Conservation (phyloP, 2,329 filamentous ascomycete genomes). For the Talaromyces sp. region DNA sequence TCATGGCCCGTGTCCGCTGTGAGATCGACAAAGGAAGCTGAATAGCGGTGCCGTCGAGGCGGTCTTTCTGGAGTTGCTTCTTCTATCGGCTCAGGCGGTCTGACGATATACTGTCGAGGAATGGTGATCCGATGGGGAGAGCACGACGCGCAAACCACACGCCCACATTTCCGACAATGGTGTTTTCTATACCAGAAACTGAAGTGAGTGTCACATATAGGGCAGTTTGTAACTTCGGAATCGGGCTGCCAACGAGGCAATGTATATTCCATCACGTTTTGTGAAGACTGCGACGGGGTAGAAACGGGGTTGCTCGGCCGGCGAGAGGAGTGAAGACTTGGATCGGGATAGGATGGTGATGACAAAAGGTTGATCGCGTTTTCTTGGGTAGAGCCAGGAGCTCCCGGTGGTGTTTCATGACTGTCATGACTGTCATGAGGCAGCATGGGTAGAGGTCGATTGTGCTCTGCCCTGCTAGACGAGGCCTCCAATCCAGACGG, state of each 20-base stretch:
- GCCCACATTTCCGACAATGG: slow-evolving; percentile 93
- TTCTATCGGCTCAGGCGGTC: slow-evolving; percentile 53
- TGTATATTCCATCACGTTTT: slow-evolving; percentile 39
- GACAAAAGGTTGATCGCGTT: slow-evolving; percentile 29
- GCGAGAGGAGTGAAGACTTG: slow-evolving; percentile 12
- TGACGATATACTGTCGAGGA: slow-evolving; percentile 86
- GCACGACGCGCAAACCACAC: slow-evolving; percentile 83
- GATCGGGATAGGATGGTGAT: slow-evolving; percentile 17
- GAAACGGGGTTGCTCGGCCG: slow-evolving; percentile 10
- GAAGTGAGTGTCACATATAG: slow-evolving; percentile 75
- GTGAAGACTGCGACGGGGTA: slow-evolving; percentile 3
- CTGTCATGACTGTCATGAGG: slow-evolving; percentile 5
- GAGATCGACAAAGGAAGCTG: slow-evolving; percentile 41
- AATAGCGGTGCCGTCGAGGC: slow-evolving; percentile 14
- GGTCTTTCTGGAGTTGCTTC: background rate
- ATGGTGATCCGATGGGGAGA: slow-evolving; percentile 95
- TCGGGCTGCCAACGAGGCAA: slow-evolving; percentile 86
- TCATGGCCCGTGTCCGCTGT: slow-evolving; percentile 14
- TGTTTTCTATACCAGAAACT: slow-evolving; percentile 84
- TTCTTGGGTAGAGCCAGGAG: slow-evolving; percentile 24
- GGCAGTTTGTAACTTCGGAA: slow-evolving; percentile 71
- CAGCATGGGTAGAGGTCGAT: slow-evolving; percentile 15
- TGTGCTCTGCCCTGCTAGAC: slow-evolving; percentile 13
- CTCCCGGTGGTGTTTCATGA: slow-evolving; percentile 1
- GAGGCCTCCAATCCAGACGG: slow-evolving; percentile 6